Conservation (phyloP, 148 eudicot genomes). For the Silene conica region DNA sequence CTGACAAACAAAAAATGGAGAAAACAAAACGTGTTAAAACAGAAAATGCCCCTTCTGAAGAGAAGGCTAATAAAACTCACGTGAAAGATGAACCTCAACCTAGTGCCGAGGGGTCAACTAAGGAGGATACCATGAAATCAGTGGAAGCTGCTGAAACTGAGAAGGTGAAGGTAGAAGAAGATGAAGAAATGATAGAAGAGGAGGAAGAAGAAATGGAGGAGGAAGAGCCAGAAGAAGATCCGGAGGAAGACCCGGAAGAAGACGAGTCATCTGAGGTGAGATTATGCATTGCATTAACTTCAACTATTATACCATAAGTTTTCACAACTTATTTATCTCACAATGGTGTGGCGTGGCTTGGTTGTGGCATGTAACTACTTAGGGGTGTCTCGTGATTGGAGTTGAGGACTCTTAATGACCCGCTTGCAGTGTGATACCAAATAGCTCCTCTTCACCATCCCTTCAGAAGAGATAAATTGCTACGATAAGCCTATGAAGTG, state of each 20-base stretch:
- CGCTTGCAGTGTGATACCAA: not conserved
- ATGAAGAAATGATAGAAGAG: conserved; percentile 28
- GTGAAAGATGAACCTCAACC: conserved; percentile 33
- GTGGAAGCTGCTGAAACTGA: conserved; percentile 16
- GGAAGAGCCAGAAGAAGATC: conserved; percentile 49
- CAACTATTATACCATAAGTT: not conserved
- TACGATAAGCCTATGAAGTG: not conserved
- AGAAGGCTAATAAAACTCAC: conserved; percentile 37
- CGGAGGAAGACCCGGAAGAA: conserved; percentile 66
- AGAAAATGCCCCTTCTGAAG: conserved; percentile 34
- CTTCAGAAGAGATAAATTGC: not conserved
- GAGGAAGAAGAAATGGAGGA: conserved; percentile 26
- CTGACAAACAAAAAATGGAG: conserved; percentile 42
- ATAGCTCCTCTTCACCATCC: not conserved
- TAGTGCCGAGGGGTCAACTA: conserved; percentile 33
- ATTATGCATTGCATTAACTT: conserved; percentile 8
- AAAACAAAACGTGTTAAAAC: conserved; percentile 58
- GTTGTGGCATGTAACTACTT: not conserved
- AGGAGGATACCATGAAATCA: conserved; percentile 30
- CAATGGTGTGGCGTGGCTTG: not conserved
- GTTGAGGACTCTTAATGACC: not conserved
- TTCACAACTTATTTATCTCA: not conserved
- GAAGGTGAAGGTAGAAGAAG: conserved; percentile 20
- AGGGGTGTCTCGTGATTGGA: not conserved
- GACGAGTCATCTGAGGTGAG: conserved; percentile 46